A percentile compares a stretch with the other conserved stretches of the same genome.
phyloP scores from a whole-genome alignment of 805 yeast species.

The Monosporozyma servazzii region DNA sequence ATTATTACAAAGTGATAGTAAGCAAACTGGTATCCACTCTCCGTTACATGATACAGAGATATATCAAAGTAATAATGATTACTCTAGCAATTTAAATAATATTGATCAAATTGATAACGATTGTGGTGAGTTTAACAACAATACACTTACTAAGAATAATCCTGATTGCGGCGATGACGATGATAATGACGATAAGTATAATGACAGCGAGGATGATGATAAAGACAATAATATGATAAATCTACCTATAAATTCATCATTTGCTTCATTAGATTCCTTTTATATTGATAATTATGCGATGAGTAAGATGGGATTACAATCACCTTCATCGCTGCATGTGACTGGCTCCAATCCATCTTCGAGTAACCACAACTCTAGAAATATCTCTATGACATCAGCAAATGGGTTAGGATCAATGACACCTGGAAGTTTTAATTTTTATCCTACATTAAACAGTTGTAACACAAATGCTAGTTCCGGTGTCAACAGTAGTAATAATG shows the following conservation, averaged over 20 bases:
- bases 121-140: background rate
- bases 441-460: background rate
- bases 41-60: constrained; percentile 2
- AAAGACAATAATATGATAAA: constrained; percentile 39
- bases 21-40: background rate
- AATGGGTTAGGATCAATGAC: background rate
- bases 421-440: background rate
- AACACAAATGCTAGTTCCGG: background rate
- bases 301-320: constrained; percentile 14
- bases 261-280: constrained; percentile 62
- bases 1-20: background rate
- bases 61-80: background rate
- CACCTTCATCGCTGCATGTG: background rate
- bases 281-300: constrained; percentile 46
- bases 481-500: background rate
- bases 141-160: background rate
- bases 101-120: background rate
- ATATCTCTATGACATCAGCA: background rate
- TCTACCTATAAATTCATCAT: constrained; percentile 61
- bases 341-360: background rate
- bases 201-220: background rate
- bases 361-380: background rate
- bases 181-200: background rate
- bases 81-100: background rate
- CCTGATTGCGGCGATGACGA: background rate